phyloP scores from a whole-genome alignment of 441 rosid species.

The Erodium chrysanthum region DNA sequence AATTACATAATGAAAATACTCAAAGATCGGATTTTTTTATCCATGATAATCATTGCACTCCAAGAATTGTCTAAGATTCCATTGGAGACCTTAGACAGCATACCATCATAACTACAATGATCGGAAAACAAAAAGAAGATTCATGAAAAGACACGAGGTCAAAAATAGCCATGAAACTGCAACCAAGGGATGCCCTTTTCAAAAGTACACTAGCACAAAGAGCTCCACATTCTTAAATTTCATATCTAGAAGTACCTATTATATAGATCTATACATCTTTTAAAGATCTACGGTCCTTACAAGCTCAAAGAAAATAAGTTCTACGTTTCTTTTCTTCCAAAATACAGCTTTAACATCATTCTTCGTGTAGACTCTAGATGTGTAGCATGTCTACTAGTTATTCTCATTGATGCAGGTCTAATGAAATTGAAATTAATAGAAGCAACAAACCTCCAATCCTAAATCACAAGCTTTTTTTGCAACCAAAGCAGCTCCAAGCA shows the following conservation, averaged over 20 bases:
- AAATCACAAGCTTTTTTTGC: constrained; percentile 17
- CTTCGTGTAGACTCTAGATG: background rate
- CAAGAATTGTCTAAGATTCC: background rate
- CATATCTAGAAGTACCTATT: background rate
- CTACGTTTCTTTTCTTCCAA: background rate
- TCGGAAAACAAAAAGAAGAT: too few relatives aligned
- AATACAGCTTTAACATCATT: background rate
- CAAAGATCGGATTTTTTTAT: background rate
- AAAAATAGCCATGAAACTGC: too few relatives aligned
- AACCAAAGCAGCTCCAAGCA: constrained; percentile 32
- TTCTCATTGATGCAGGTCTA: background rate
- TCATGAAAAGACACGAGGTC: too few relatives aligned
- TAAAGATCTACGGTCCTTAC: background rate
- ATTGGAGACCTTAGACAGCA: too few relatives aligned
- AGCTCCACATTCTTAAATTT: too few relatives aligned
- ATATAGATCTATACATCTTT: background rate
- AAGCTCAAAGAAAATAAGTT: background rate
- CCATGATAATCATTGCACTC: background rate
- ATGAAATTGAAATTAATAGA: constrained; percentile 10
- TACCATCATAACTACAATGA: too few relatives aligned
- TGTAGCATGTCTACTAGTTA: background rate
- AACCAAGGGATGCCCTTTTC: too few relatives aligned
- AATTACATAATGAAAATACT: background rate
- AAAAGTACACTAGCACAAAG: too few relatives aligned
- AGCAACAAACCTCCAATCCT: constrained; percentile 51